A percentile compares a stretch with the other conserved stretches of the same genome.
phyloP scores from a whole-genome alignment of 2,329 filamentous ascomycete species.

The Phaeosphaeria sp. region DNA sequence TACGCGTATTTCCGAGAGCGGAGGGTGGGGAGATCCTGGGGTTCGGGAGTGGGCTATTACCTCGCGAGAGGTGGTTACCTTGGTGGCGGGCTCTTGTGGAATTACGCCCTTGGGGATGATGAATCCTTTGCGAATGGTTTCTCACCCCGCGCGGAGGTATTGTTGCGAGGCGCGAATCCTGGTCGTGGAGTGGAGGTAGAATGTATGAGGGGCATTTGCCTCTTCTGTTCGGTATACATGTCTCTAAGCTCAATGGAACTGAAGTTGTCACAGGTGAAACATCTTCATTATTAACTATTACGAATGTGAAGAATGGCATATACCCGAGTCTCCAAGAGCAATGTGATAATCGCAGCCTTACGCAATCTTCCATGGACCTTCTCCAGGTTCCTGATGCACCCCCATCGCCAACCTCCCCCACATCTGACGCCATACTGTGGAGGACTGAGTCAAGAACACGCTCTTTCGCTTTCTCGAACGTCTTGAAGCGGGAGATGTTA shows the following conservation, averaged over 20 bases:
- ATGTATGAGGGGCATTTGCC: not conserved
- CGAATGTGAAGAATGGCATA: not conserved
- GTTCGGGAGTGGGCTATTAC: not conserved
- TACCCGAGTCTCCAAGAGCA: not conserved
- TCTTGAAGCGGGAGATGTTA: not conserved
- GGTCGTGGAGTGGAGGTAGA: not conserved
- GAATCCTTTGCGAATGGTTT: no score
- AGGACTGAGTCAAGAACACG: not conserved
- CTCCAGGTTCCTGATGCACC: not conserved
- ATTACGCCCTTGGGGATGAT: no score
- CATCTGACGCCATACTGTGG: not conserved
- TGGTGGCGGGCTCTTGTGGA: no score
- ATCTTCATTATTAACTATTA: not conserved
- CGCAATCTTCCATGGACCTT: not conserved
- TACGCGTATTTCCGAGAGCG: not conserved
- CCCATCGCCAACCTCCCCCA: no score
- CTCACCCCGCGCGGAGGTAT: not conserved
- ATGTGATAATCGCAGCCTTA: not conserved
- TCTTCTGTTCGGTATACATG: not conserved
- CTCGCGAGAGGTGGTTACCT: no score
- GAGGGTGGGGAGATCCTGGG: no score
- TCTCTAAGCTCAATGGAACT: no score
- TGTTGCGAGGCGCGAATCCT: not conserved
- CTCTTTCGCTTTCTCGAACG: not conserved
- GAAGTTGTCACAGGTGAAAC: no score